Evolutionary conservation across 768 basidiomycete genomes (phyloP).

Genomic region (Kwoniella newhampshirensis): DNA sequence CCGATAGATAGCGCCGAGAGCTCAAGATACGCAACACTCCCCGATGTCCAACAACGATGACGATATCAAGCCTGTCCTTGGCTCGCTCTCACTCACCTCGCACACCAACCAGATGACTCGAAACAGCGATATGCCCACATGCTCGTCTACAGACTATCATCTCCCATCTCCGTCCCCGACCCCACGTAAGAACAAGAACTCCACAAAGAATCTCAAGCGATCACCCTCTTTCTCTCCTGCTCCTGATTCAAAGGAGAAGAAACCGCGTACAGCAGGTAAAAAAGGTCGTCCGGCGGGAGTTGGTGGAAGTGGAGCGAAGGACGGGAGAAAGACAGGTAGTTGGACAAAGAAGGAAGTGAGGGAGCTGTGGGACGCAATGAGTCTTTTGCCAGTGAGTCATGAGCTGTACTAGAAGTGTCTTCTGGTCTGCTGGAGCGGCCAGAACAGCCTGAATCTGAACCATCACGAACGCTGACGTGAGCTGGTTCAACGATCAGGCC

Average conservation of each 20-base stretch:
- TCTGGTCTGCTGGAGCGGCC: too few species aligned
- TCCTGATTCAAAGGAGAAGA: neutral
- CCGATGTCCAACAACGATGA: neutral
- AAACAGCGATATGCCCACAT: too few species aligned
- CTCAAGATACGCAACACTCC: neutral
- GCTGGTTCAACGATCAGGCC: conserved; percentile 1
- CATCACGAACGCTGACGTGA: too few species aligned
- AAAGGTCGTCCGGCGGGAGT: conserved; percentile 12
- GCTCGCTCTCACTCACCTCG: neutral
- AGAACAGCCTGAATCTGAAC: too few species aligned
- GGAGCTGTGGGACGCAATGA: conserved; percentile 30
- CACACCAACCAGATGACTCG: too few species aligned
- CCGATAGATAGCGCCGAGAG: neutral
- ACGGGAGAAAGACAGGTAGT: conserved; percentile 12
- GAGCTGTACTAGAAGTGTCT: neutral
- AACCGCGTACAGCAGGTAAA: neutral
- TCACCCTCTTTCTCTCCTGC: neutral
- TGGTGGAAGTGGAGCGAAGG: neutral
- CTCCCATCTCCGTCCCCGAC: conserved; percentile 11
- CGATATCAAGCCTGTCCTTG: conserved; percentile 4
- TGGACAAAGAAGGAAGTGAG: conserved; percentile 29
- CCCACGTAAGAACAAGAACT: neutral
- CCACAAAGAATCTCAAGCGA: neutral
- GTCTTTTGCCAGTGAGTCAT: conserved; percentile 21
- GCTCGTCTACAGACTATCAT: too few species aligned